Percentiles rank a stretch among this genome's conserved stretches.
phyloP scores from a whole-genome alignment of 2,329 filamentous ascomycete species.

The Verticillium tricorpus region DNA sequence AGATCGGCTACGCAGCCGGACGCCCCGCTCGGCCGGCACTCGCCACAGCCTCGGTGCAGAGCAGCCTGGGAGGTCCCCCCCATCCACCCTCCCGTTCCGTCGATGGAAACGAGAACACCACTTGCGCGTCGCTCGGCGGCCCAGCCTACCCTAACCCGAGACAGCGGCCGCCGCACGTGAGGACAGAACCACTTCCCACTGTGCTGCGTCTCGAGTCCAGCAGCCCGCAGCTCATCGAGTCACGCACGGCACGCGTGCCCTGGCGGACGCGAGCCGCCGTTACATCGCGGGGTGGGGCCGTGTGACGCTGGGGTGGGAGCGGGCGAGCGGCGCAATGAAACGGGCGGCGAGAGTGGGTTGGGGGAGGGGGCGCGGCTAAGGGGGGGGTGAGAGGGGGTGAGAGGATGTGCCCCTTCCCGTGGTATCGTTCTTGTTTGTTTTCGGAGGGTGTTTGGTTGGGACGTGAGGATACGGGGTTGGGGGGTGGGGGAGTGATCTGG shows the following conservation, averaged over 20 bases:
- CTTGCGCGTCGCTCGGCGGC: no score
- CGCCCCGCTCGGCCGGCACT: background rate
- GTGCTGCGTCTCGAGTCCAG: background rate
- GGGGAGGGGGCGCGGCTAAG: background rate
- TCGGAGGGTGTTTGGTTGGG: background rate
- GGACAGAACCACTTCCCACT: background rate
- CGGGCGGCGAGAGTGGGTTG: background rate
- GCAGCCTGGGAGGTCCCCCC: no score
- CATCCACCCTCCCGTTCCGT: background rate
- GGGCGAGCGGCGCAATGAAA: background rate
- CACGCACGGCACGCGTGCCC: background rate
- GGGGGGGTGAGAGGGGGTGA: background rate
- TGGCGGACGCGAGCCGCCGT: background rate
- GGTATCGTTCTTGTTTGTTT: background rate
- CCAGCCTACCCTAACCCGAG: background rate
- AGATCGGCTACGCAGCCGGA: background rate
- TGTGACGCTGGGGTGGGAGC: background rate
- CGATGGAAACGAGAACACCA: background rate
- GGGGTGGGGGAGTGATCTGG: background rate
- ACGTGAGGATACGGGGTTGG: background rate
- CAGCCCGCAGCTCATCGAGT: background rate
- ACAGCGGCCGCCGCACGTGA: background rate
- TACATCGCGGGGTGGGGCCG: background rate
- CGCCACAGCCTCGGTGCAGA: background rate
- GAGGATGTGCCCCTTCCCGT: background rate